Evolutionary conservation across 352 stramenopile species (phyloP), one percentile per base, ranked within the genome.

Genomic region (Pythium grandisporangium): DNA sequence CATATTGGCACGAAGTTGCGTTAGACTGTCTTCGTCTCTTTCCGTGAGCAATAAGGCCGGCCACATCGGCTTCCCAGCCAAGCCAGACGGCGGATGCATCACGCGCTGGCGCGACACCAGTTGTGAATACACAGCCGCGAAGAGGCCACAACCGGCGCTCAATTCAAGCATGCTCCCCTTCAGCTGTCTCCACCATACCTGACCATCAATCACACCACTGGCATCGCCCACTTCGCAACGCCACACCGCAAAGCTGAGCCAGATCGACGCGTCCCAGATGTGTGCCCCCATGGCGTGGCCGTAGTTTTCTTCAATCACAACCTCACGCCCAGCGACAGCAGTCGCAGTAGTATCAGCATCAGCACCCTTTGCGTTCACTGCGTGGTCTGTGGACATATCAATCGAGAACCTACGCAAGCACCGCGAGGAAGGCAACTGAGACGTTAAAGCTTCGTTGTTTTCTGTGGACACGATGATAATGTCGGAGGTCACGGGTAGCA

Each of bases 191-290:
- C n/a, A 17, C n/a, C 6, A 3, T 37, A n/a, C n/a, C n/a, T n/a
- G n/a, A n/a, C n/a, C n/a, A n/a, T n/a, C n/a, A n/a, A n/a, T n/a
- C n/a, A n/a, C n/a, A n/a, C n/a, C n/a, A n/a, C n/a, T n/a, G n/a
- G n/a, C n/a, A n/a, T n/a, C n/a, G n/a, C n/a, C 7, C 17, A 10
- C 22, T 8, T n/a, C n/a, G 29, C 5, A n/a, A 40, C 2, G 27
- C 26, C 17, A 37, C n/a, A 80, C 37, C 5, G 58, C 42, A 24
- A 78, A 61, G 17, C 59, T 58, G 12, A 87, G 53, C 30, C 71
- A 53, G 23, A 87, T 67, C 5, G 63, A 77, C 2, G 73, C 70
- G 40, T 87, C 73, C 73, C 73, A 87, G 14, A 84, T 45, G 37
- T 84, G 68, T 1, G 73, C 60, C 1, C 66, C 73, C 73, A 87